Evolutionary conservation across 192 early-diverging fungal genomes (phyloP).

Genomic region (Coemansia sp.): DNA sequence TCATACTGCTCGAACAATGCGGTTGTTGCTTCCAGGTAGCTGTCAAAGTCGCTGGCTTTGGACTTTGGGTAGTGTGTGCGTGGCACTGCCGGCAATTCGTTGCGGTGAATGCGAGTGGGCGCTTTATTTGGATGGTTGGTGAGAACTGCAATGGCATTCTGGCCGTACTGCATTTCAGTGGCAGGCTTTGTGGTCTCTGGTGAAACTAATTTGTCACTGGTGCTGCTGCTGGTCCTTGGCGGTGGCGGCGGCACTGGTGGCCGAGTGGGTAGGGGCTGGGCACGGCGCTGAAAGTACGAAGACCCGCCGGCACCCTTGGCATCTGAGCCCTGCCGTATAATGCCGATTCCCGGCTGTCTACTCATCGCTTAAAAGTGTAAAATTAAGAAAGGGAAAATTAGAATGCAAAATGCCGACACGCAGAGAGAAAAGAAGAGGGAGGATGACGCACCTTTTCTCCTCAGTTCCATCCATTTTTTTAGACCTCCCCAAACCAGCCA

Average conservation of each 20-base stretch:
- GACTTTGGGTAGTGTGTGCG: constrained; percentile 60
- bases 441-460: not conserved
- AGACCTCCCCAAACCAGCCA: too few relatives aligned
- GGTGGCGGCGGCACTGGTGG: not conserved
- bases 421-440: not conserved
- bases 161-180: constrained; percentile 23
- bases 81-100: constrained; percentile 53
- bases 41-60: constrained; percentile 79
- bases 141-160: constrained; percentile 54
- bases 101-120: constrained; percentile 53
- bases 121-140: constrained; percentile 56
- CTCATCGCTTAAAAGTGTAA: constrained; percentile 30
- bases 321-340: constrained; percentile 42
- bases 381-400: not conserved
- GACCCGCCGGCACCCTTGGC: constrained; percentile 29
- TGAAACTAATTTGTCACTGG: not conserved
- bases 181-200: not conserved
- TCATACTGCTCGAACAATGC: constrained; percentile 83
- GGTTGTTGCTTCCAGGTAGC: constrained; percentile 71
- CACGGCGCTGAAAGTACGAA: constrained; percentile 54
- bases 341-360: constrained; percentile 49
- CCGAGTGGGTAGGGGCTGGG: constrained; percentile 28
- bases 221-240: not conserved
- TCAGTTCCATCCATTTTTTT: too few relatives aligned
- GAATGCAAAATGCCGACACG: not conserved